phyloP scores from a whole-genome alignment of 768 basidiomycete genomes.

The Leccinum aurantiacum region DNA sequence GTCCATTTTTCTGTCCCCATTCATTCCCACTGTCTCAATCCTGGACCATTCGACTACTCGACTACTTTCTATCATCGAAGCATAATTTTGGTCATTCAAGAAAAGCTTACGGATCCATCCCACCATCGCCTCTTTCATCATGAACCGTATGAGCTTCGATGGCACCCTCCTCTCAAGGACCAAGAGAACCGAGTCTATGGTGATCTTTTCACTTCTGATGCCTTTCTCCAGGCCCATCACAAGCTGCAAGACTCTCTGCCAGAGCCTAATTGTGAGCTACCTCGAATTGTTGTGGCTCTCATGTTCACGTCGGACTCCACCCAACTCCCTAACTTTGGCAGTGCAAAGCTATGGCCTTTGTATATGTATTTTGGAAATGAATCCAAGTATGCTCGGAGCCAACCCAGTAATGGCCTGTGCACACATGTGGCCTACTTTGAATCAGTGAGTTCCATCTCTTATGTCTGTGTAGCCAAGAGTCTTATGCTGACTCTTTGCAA shows the following conservation, averaged over 20 bases:
- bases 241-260: background rate
- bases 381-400: background rate
- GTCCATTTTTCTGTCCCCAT: background rate
- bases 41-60: background rate
- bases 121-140: background rate
- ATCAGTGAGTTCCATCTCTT: background rate
- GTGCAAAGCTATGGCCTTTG: background rate
- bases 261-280: background rate
- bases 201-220: background rate
- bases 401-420: background rate
- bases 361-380: background rate
- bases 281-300: background rate
- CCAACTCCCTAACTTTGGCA: background rate
- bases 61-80: background rate
- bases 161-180: background rate
- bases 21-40: background rate
- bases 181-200: background rate
- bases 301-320: background rate
- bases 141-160: background rate
- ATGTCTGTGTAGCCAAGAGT: background rate
- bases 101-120: background rate
- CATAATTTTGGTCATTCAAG: background rate
- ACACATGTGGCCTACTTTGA: background rate
- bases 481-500: background rate
- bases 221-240: background rate